Evolutionary conservation across 352 stramenopile species (phyloP).

Genomic region (Globisporangium perplexum): DNA sequence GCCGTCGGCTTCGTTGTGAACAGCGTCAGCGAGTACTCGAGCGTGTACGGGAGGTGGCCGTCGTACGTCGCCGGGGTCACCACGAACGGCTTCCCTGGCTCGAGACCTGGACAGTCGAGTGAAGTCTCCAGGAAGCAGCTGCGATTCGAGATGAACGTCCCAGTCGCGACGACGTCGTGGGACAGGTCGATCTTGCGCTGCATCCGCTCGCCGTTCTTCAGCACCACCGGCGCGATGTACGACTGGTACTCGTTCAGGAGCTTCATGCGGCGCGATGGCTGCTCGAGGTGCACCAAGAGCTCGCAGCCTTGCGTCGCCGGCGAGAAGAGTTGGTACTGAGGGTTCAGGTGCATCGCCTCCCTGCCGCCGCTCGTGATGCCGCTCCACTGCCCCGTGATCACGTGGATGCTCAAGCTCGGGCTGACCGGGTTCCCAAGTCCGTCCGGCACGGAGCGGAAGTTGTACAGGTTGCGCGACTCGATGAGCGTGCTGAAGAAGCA

Average conservation of each 20-base stretch:
- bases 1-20: conserved; percentile 61
- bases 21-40: conserved; percentile 49
- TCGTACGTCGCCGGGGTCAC: conserved; percentile 70
- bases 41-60: conserved; percentile 38
- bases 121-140: conserved; percentile 58
- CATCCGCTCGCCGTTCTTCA: conserved; percentile 57
- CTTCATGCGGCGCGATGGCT: conserved; percentile 67
- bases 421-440: conserved; percentile 48
- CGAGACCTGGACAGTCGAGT: conserved; percentile 25
- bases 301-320: conserved; percentile 44
- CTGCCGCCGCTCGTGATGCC: conserved; percentile 70
- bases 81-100: conserved; percentile 44
- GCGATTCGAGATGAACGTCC: conserved; percentile 84
- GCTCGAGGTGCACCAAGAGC: conserved; percentile 59
- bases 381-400: conserved; percentile 75
- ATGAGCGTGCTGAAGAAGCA: conserved; percentile 74
- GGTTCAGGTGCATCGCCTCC: conserved; percentile 81
- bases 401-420: conserved; percentile 64
- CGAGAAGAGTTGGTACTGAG: conserved; percentile 79
- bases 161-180: conserved; percentile 67
- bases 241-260: conserved; percentile 70
- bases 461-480: conserved; percentile 81
- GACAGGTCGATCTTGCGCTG: conserved; percentile 81
- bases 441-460: conserved; percentile 63
- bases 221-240: conserved; percentile 75